Conservation (phyloP, 805 yeast species). For the Ascoidea asiatica region DNA sequence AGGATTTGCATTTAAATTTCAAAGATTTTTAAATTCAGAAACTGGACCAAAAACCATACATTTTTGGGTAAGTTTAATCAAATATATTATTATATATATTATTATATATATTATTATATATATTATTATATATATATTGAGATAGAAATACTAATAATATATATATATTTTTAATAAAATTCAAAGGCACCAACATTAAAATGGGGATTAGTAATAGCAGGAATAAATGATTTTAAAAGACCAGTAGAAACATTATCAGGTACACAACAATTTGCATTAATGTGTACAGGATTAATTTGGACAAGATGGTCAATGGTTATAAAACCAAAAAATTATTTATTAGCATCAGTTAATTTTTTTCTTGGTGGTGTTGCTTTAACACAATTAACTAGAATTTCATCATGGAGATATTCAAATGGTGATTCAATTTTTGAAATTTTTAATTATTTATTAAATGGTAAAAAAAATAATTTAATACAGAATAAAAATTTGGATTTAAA, state of each 20-base stretch:
- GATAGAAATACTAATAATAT: not conserved
- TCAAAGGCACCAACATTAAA: conserved; percentile 16
- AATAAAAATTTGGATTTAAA: too few species aligned
- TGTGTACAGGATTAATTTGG: conserved; percentile 93
- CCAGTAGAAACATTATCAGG: conserved; percentile 91
- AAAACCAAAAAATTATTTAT: conserved; percentile 69
- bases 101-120: too few species aligned
- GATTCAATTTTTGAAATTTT: conserved; percentile 44
- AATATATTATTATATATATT: too few species aligned
- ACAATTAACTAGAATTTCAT: conserved; percentile 61
- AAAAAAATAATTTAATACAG: too few species aligned
- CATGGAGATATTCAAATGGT: conserved; percentile 53
- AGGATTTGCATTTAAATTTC: conserved; percentile 35
- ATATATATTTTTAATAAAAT: conserved; percentile 9
- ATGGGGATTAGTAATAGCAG: conserved; percentile 91
- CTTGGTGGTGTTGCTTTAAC: conserved; percentile 80
- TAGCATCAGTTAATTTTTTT: conserved; percentile 92
- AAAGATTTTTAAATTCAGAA: conserved; percentile 65
- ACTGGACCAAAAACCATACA: conserved; percentile 98
- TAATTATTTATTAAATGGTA: conserved; percentile 45
- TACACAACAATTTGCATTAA: conserved; percentile 48
- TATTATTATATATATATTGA: too few species aligned
- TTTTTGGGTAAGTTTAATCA: conserved; percentile 60
- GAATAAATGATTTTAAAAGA: conserved; percentile 71
- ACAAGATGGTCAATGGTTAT: conserved; percentile 96